Conservation (phyloP, 371 early-diverging fungal genomes). For the Mucor racemosus region DNA sequence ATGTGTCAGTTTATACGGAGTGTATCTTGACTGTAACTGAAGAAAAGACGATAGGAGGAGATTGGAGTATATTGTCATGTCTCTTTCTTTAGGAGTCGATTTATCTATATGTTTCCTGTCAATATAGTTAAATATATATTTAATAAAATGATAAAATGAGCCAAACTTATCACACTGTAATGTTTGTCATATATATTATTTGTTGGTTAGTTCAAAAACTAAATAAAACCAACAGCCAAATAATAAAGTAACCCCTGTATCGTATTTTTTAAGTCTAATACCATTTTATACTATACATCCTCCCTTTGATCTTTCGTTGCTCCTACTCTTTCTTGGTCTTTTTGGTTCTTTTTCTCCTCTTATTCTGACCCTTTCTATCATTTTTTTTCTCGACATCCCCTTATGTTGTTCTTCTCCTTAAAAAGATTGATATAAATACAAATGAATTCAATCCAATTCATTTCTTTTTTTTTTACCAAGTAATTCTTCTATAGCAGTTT, state of each 20-base stretch:
- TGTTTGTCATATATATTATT: not conserved
- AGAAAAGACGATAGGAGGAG: not conserved
- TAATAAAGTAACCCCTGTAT: slow-evolving; percentile 8
- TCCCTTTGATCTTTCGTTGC: not conserved
- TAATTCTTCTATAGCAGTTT: slow-evolving; percentile 1
- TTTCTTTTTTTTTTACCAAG: slow-evolving; percentile 4
- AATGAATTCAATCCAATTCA: not conserved
- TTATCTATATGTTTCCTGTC: not conserved
- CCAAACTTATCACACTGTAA: not conserved
- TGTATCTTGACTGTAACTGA: slow-evolving; percentile 1
- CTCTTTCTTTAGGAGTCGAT: too few relatives aligned
- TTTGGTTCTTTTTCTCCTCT: not conserved
- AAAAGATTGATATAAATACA: slow-evolving; percentile 1
- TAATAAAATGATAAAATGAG: not conserved
- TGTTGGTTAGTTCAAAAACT: not conserved
- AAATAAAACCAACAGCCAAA: not conserved
- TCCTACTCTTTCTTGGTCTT: not conserved
- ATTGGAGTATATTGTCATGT: too few relatives aligned
- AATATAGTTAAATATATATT: not conserved
- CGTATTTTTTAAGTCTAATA: not conserved
- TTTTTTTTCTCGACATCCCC: slow-evolving; percentile 7
- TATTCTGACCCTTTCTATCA: slow-evolving; percentile 15
- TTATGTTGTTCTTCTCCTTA: slow-evolving; percentile 15
- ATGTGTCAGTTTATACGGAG: slow-evolving; percentile 7
- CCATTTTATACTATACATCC: slow-evolving; percentile 2